Percentiles rank a stretch among this genome's conserved stretches.
Evolutionary conservation across 2,329 filamentous ascomycete species (phyloP).

Genomic region (Penicillium sp.): DNA sequence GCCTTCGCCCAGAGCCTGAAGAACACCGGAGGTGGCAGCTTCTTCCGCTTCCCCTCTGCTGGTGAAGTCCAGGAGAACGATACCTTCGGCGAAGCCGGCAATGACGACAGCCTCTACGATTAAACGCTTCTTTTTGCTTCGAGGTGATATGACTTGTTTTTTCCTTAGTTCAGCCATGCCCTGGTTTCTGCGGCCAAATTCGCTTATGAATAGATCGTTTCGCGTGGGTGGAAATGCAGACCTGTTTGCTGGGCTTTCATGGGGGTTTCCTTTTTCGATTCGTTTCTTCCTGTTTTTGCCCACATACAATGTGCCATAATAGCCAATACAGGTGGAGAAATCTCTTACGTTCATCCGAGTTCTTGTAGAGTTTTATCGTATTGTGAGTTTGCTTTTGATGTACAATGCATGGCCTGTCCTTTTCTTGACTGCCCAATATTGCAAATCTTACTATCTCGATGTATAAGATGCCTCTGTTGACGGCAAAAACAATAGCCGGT

Average conservation of each 20-base stretch:
- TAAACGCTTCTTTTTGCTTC: constrained; percentile 52
- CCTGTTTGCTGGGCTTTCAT: constrained; percentile 20
- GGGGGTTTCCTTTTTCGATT: constrained; percentile 16
- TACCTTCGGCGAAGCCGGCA: constrained; percentile 79
- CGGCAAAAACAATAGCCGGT: background rate
- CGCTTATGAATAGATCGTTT: constrained; percentile 22
- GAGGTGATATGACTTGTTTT: constrained; percentile 21
- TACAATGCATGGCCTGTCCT: background rate
- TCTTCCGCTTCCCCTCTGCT: constrained; percentile 88
- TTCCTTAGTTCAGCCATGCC: constrained; percentile 19
- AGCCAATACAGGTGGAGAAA: constrained; percentile 24
- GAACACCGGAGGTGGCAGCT: constrained; percentile 90
- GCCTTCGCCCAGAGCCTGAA: constrained; percentile 99
- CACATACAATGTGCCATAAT: constrained; percentile 33
- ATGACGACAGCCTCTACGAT: constrained; percentile 96
- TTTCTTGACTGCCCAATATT: background rate
- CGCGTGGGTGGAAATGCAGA: constrained; percentile 18
- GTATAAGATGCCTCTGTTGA: too few species aligned
- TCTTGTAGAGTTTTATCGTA: background rate
- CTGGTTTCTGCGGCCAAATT: constrained; percentile 16
- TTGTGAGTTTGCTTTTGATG: background rate
- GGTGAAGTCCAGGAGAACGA: constrained; percentile 56
- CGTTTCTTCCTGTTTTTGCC: constrained; percentile 24
- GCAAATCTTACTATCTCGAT: background rate
- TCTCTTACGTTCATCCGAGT: constrained; percentile 15